Evolutionary conservation across 768 basidiomycete genomes (phyloP), one percentile per base, ranked within the genome.

Genomic region (Boletus insuetus): DNA sequence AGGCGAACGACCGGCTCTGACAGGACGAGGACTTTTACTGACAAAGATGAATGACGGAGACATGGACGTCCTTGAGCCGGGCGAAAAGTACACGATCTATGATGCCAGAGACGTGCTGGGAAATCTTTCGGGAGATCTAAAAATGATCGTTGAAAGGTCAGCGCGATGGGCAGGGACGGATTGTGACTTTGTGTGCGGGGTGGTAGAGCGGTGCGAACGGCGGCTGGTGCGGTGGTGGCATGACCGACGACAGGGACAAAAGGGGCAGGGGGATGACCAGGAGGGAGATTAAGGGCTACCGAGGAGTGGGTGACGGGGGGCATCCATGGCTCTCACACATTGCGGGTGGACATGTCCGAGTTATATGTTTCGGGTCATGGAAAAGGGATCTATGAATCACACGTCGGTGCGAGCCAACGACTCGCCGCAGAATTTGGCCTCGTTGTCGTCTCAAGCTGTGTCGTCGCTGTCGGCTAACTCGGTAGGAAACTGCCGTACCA

Each of bases 51-150:
- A 53, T 19, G 54, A 44, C 16, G 56, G 29, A 19, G 51, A 57
- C 17, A 44, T 19, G 45, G 58, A 32, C 29, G 38, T 55, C n/a
- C 72, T 58, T 24, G 74, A 74, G 64, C 82, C 88, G 4, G 91
- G 87, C 2, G 80, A 82, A 56, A 70, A 71, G 47, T 84, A 87
- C 72, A 74, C 74, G 46, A 80, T 92, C 46, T 91, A 84, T 73
- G 76, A 83, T 34, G 73, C 78, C n/a, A 75, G 75, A n/a, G 94
- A 94, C 60, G 73, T 82, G 48, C 71, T 82, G 26, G 91, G 91
- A 34, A 71, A 72, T 6, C 55, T 89, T 29, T 76, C 82, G 3
- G 72, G 64, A 6, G 82, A 82, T 45, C 82, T 82, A 57, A 75
- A 73, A 32, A 49, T 67, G 39, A 76, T 94, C 10, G 53, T 91